Percentiles rank a stretch among this genome's conserved stretches.
Evolutionary conservation across 2,329 filamentous ascomycete species (phyloP).

Genomic region (Samsoniella hepiali): DNA sequence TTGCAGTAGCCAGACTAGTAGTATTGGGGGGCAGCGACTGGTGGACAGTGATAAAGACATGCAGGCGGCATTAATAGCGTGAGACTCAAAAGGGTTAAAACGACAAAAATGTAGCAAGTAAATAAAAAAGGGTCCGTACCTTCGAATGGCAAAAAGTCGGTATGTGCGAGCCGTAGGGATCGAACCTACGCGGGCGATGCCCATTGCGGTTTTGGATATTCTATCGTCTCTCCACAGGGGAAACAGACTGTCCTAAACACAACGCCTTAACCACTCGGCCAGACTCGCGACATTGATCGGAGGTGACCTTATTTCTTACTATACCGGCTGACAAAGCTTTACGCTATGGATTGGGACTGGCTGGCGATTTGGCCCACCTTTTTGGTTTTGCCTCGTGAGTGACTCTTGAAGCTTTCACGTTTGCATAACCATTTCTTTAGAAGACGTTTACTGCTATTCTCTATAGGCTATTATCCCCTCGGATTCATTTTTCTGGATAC

Average conservation of each 20-base stretch:
- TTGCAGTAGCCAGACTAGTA: no score
- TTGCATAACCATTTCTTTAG: not conserved
- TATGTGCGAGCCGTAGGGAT: constrained; percentile 46
- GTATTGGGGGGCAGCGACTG: no score
- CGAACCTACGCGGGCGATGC: constrained; percentile 48
- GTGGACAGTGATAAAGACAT: no score
- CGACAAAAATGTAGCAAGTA: constrained; percentile 9
- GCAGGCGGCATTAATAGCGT: no score
- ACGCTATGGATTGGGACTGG: not conserved
- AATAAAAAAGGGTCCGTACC: no score
- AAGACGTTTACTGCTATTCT: not conserved
- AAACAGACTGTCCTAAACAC: constrained; percentile 44
- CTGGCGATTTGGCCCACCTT: not conserved
- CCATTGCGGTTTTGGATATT: constrained; percentile 37
- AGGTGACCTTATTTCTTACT: not conserved
- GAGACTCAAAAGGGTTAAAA: no score
- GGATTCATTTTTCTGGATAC: not conserved
- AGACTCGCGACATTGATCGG: constrained; percentile 33
- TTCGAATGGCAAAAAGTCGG: constrained; percentile 21
- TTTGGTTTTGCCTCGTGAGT: constrained; percentile 2
- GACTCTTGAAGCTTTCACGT: constrained; percentile 1
- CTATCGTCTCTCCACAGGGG: constrained; percentile 12
- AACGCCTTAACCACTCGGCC: constrained; percentile 57
- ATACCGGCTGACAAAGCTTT: not conserved
- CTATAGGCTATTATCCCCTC: not conserved